These are phyloP conservation scores for Aspergillus cejpii DNA, from an alignment of 2,329 filamentous ascomycete genomes.

Conservation along the genomic window DNA sequence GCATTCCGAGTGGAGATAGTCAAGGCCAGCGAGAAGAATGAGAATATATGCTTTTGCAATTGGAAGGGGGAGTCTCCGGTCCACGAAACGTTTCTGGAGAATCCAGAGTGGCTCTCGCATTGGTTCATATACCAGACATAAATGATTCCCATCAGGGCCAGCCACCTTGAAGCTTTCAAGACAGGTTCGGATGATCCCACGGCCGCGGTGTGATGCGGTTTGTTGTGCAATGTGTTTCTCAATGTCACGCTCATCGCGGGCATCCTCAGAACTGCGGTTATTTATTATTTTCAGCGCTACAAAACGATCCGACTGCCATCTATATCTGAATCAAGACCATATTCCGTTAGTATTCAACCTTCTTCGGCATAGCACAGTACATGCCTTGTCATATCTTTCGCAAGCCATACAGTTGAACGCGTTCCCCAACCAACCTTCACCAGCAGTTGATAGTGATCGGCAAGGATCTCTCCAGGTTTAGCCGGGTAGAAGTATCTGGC, in stretches of 20 bases:
- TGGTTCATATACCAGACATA: conserved; percentile 30
- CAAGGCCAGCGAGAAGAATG: conserved; percentile 33
- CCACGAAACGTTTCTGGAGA: conserved; percentile 20
- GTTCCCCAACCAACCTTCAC: conserved; percentile 29
- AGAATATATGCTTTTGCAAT: conserved; percentile 27
- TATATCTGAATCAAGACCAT: conserved; percentile 2
- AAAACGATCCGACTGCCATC: conserved; percentile 10
- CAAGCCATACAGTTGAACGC: conserved; percentile 29
- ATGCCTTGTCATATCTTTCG: conserved; percentile 5
- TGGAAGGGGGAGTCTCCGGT: conserved; percentile 20
- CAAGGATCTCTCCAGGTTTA: conserved; percentile 27
- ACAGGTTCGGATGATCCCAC: conserved; percentile 12
- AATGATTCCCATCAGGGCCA: conserved; percentile 21
- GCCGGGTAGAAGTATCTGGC: conserved; percentile 27
- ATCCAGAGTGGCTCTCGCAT: conserved; percentile 30
- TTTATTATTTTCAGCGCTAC: conserved; percentile 27
- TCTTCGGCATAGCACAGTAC: conserved; percentile 4
- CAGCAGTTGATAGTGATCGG: conserved; percentile 23
- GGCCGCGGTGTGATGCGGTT: conserved; percentile 20
- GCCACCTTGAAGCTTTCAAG: conserved; percentile 16
- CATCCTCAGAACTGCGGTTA: conserved; percentile 8
- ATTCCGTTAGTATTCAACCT: too few species aligned
- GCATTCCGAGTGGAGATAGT: conserved; percentile 38
- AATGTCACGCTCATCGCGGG: conserved; percentile 20
- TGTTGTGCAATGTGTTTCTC: conserved; percentile 22